A percentile compares a stretch with the other conserved stretches of the same genome.
Conservation (phyloP, 768 basidiomycete genomes). For the Obba rivulosa region DNA sequence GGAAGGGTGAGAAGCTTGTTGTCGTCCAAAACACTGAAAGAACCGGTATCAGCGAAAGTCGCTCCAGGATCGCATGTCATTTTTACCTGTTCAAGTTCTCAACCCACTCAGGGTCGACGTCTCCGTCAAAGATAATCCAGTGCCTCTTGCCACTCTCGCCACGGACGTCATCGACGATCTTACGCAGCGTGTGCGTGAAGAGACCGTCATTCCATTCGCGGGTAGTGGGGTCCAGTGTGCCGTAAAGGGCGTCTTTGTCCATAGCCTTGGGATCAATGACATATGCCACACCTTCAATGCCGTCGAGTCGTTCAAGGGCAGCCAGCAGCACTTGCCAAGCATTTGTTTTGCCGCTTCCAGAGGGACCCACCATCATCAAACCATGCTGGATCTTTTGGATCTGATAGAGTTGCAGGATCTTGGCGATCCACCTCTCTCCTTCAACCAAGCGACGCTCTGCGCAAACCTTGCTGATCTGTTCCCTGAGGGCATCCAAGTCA, state of each 20-base stretch:
- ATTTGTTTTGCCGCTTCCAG: conserved; percentile 94
- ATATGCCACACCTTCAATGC: conserved; percentile 87
- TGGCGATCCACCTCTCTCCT: conserved; percentile 88
- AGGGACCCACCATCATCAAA: conserved; percentile 99
- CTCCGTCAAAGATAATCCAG: conserved; percentile 99
- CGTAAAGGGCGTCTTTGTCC: conserved; percentile 96
- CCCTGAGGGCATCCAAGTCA: conserved; percentile 79
- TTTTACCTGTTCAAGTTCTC: conserved; percentile 94
- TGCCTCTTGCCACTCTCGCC: conserved; percentile 95
- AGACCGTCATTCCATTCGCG: conserved; percentile 99
- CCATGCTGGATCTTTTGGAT: conserved; percentile 99
- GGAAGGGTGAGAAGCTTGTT: conserved; percentile 96
- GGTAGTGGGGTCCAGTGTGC: conserved; percentile 93
- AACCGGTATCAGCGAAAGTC: neutral
- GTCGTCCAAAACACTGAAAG: conserved; percentile 87
- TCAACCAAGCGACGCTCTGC: conserved; percentile 77
- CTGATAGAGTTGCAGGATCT: conserved; percentile 96
- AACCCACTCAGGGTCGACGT: conserved; percentile 99
- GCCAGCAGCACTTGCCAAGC: conserved; percentile 94
- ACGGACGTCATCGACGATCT: conserved; percentile 97
- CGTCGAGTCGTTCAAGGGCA: conserved; percentile 88
- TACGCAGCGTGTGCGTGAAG: conserved; percentile 95
- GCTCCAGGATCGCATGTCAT: too few species aligned
- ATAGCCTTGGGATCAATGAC: conserved; percentile 99
- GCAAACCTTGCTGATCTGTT: conserved; percentile 84